Conservation (phyloP, 2,329 filamentous ascomycete species). For the Penicillium hesseltinei region DNA sequence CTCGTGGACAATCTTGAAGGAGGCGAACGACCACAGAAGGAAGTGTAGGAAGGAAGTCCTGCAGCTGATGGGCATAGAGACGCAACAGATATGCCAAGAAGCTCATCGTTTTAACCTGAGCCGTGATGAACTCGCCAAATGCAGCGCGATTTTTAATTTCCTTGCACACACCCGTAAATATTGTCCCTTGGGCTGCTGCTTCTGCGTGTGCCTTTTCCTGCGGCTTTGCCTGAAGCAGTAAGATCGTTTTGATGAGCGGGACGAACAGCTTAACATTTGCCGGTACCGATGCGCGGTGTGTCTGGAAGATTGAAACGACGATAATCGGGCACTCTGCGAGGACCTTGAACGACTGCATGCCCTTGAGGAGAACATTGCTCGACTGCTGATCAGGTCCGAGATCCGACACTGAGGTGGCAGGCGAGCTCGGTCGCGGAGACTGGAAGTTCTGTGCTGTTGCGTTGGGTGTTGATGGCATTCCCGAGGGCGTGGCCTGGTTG, state of each 20-base stretch:
- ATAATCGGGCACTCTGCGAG: slow-evolving; percentile 97
- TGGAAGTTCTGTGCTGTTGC: slow-evolving; percentile 66
- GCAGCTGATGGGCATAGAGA: slow-evolving; percentile 80
- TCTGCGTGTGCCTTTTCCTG: slow-evolving; percentile 90
- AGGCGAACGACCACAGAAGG: slow-evolving; percentile 88
- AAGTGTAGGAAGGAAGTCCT: slow-evolving; percentile 80
- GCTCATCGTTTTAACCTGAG: slow-evolving; percentile 99
- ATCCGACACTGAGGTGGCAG: slow-evolving; percentile 76
- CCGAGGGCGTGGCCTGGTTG: slow-evolving; percentile 53
- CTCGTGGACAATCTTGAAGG: slow-evolving; percentile 87
- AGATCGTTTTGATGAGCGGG: slow-evolving; percentile 85
- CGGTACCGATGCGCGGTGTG: slow-evolving; percentile 74
- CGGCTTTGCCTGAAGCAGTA: slow-evolving; percentile 84
- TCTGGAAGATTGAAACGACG: slow-evolving; percentile 96
- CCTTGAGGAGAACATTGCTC: slow-evolving; percentile 76
- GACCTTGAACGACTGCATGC: slow-evolving; percentile 99
- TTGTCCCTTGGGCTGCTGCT: slow-evolving; percentile 71
- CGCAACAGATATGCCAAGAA: slow-evolving; percentile 91
- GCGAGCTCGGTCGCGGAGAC: slow-evolving; percentile 85
- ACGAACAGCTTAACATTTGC: slow-evolving; percentile 90
- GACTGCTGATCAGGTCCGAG: slow-evolving; percentile 80
- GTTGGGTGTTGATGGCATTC: slow-evolving; percentile 53
- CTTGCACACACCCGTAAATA: slow-evolving; percentile 90
- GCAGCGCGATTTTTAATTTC: slow-evolving; percentile 90
- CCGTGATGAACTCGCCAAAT: slow-evolving; percentile 96